These are phyloP conservation scores for Sugiyamaella paludigena DNA, from an alignment of 1,139 yeast genomes.

Conservation along the genomic window DNA sequence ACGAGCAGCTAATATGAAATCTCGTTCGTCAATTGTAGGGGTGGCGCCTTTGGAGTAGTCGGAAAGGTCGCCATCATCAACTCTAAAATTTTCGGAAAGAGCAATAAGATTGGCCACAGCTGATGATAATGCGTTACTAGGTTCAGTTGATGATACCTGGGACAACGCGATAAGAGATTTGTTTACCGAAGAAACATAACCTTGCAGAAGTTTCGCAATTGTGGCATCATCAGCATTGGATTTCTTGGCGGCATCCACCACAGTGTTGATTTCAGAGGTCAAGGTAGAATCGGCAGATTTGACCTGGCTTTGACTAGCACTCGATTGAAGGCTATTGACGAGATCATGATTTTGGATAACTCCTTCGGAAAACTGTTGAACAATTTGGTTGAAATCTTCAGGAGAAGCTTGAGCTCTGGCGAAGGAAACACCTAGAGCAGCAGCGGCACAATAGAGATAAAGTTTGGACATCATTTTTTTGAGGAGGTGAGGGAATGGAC, in stretches of 20 bases:
- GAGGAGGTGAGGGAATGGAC: not conserved
- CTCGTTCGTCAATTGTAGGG: not conserved
- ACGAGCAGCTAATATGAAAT: constrained; percentile 1
- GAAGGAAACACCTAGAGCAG: not conserved
- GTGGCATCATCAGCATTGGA: not conserved
- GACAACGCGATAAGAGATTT: not conserved
- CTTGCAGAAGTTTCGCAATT: not conserved
- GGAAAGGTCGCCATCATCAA: not conserved
- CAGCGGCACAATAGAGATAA: constrained; percentile 1
- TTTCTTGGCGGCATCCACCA: constrained; percentile 3
- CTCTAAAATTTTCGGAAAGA: constrained; percentile 8
- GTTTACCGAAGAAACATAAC: constrained; percentile 2
- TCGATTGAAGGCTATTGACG: not conserved
- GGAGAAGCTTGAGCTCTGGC: not conserved
- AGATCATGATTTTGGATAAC: not conserved
- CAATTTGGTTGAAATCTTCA: constrained; percentile 1
- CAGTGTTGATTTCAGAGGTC: constrained; percentile 8
- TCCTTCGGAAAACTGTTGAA: not conserved
- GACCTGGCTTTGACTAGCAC: too few relatives aligned
- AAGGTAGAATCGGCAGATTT: not conserved
- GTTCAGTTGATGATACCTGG: not conserved
- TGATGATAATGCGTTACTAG: too few relatives aligned
- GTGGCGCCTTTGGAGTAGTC: not conserved
- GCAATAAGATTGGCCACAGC: constrained; percentile 5
- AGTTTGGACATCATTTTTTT: not conserved